Conservation (phyloP, 257 asterid genomes). For the Ocimum tenuiflorum region DNA sequence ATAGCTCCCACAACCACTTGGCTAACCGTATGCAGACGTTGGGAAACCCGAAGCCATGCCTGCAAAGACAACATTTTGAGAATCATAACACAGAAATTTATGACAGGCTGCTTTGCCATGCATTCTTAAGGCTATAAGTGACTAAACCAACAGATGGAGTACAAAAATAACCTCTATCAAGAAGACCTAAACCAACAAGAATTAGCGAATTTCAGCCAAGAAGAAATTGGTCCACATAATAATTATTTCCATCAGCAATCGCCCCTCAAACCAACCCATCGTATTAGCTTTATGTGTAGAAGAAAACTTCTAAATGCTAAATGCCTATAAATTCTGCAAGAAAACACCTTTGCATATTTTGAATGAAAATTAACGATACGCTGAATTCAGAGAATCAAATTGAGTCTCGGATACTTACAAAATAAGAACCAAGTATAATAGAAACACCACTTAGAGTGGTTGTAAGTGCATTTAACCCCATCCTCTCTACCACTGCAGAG, state of each 20-base stretch:
- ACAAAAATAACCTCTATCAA: not conserved
- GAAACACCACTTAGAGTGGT: constrained; percentile 31
- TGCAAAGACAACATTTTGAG: constrained; percentile 27
- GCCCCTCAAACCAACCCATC: not conserved
- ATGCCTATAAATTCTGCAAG: not conserved
- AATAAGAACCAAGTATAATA: constrained; percentile 45
- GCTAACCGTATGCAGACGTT: constrained; percentile 52
- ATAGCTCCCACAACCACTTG: constrained; percentile 70
- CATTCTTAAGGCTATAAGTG: no score
- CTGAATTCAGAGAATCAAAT: not conserved
- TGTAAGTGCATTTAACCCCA: constrained; percentile 50
- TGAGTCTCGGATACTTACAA: constrained; percentile 41
- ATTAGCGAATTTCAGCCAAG: not conserved
- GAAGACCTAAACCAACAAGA: not conserved
- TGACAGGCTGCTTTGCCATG: no score
- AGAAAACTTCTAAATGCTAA: not conserved
- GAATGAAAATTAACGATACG: not conserved
- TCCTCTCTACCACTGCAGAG: constrained; percentile 46
- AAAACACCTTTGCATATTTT: not conserved
- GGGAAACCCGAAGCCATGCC: constrained; percentile 87
- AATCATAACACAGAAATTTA: no score
- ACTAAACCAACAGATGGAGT: no score
- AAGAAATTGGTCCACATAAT: not conserved
- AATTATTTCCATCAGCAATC: not conserved
- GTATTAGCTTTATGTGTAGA: not conserved